Base-by-base conservation (phyloP, 352 stramenopile genomes). In the Phytophthora meadii region DNA sequence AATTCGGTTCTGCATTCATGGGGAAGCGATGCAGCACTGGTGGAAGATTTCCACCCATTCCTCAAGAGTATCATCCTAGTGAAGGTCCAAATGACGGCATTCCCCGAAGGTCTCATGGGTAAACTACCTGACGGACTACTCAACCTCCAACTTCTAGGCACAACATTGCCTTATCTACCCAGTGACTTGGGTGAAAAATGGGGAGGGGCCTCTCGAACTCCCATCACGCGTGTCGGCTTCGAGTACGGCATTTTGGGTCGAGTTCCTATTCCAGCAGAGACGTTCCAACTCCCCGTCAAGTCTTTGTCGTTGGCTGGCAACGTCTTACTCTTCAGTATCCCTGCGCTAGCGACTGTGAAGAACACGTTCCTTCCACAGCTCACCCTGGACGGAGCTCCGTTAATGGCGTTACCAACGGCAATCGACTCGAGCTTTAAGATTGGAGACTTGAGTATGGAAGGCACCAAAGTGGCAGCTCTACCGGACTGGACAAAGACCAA, bases 111-210 rank as follows among this genome's bases (percentile, higher is more conserved):
- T 28, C 54, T 72, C 25, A 62, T 63, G 57, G 42, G 46, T 4
- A 34, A 24, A 3, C 32, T 72, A 11, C 64, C 64, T 5, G 17
- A 62, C 17, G 44, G 49, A 15, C 25, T 68, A 39, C 3, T 56
- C 0, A 72, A 72, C 25, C 49, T 72, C 5, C 50, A 72, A 12
- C 68, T 72, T 46, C 68, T 72, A n/a, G 57, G 28, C 3, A 72
- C 64, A 15, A 55, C 44, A 1, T 17, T 72, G 34, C 50, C 51
- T 8, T 45, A 45, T 6, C n/a, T 72, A 0, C 64, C 64, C 0
- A 72, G 39, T 42, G 46, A 68, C 25, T 32, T 68, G 22, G 64
- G 50, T 24, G 51, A 34, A 10, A 68, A 59, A n/a, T 72, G 64
- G 64, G 64, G 64, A 4, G 55, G 55, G 10, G 37, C 56, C 1